These are phyloP conservation scores for Immersiporthe knoxdaviesiana DNA, from an alignment of 2,329 filamentous ascomycete genomes.

Conservation along the genomic window DNA sequence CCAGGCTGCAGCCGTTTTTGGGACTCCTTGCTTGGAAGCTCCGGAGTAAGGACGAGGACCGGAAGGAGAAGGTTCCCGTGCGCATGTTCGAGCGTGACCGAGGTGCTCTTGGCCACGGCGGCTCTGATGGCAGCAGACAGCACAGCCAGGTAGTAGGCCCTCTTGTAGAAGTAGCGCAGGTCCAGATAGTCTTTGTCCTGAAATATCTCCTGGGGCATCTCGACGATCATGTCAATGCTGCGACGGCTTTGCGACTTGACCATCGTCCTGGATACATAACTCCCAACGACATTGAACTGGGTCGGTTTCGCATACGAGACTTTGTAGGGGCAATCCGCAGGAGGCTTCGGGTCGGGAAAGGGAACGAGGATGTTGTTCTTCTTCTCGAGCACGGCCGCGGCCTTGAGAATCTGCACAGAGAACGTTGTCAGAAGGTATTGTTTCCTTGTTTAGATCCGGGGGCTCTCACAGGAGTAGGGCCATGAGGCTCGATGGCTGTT, in stretches of 20 bases:
- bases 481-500: constrained; percentile 54
- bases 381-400: constrained; percentile 68
- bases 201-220: constrained; percentile 79
- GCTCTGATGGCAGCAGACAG: constrained; percentile 72
- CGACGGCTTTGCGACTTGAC: constrained; percentile 62
- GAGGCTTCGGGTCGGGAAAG: constrained; percentile 79
- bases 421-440: background rate
- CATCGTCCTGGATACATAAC: constrained; percentile 78
- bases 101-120: constrained; percentile 55
- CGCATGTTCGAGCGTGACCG: constrained; percentile 66
- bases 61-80: constrained; percentile 79
- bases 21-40: constrained; percentile 32
- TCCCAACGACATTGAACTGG: constrained; percentile 85
- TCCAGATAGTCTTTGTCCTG: constrained; percentile 95
- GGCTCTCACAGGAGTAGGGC: constrained; percentile 52
- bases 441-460: background rate
- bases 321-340: constrained; percentile 78
- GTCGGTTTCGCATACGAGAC: constrained; percentile 76
- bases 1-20: constrained; percentile 37
- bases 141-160: constrained; percentile 87
- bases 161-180: constrained; percentile 91
- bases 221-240: constrained; percentile 80
- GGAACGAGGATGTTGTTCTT: constrained; percentile 73
- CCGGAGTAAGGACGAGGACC: constrained; percentile 52
- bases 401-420: constrained; percentile 65